Evolutionary conservation across 345 rosid genomes (phyloP), one percentile per base, ranked within the genome.

Genomic region (Lepidium didymum): DNA sequence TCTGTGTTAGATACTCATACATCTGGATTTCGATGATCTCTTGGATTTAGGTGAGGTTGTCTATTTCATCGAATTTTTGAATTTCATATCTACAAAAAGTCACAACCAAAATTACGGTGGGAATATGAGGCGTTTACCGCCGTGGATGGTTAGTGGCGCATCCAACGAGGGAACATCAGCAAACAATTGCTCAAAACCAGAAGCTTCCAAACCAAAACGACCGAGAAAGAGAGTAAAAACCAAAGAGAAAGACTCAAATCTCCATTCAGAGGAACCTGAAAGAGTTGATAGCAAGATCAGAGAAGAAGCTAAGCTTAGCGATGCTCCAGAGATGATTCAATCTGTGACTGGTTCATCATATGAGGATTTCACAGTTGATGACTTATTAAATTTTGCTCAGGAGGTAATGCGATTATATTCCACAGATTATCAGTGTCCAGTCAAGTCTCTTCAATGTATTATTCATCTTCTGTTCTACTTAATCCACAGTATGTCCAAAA

Each of bases 111-210:
- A 7, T 44, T 19, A 25, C 55, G 18, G 56, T 4, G 15, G 44
- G 57, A 60, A 43, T 44, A 27, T 19, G 69, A 67, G 73, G 73
- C 73, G 78, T 64, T 68, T 68, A 61, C 78, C 74, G 11, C 69
- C 78, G 58, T 74, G 78, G 78, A 74, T 74, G 69, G 4, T 53
- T 12, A 29, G 51, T 34, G 78, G 58, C 44, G 73, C 64, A 1
- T 50, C 77, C 0, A 21, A 71, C 61, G 71, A 7, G 37, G 72
- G 23, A 41, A 3, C 72, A 7, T 29, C 33, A 0, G 0, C 58
- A 29, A 18, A 11, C 45, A 64, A 64, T 27, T 3, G 16, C 2
- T 2, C 19, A 44, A 51, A 68, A 46, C 19, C 70, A 19, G 53
- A 56, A 68, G 31, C 45, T 49, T 16, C 58, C 10, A 45, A 25